These are phyloP conservation scores for Carex kokanica DNA, from an alignment of 176 grass and related monocot species.

Conservation along the genomic window DNA sequence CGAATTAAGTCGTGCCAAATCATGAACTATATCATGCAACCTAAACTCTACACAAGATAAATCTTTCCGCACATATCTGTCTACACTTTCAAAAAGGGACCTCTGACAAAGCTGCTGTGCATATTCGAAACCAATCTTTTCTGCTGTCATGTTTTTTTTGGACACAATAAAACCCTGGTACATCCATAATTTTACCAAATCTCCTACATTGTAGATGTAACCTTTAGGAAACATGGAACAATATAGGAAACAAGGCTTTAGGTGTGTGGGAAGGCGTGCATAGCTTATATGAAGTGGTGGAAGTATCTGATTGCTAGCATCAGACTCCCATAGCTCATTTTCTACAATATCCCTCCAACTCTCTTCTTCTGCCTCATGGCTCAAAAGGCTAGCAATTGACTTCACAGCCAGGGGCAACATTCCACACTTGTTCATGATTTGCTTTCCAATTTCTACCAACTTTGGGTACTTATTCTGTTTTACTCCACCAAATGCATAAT, in stretches of 20 bases:
- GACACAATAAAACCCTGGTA: not conserved
- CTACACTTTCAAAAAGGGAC: no score
- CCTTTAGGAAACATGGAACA: not conserved
- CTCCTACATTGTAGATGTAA: fast-evolving
- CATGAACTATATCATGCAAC: conserved; percentile 35
- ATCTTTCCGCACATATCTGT: no score
- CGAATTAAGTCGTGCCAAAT: conserved; percentile 27
- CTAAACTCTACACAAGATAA: no score
- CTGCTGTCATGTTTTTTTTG: not conserved
- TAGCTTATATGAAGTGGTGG: not conserved
- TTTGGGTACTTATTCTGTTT: no score
- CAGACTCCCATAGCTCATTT: not conserved
- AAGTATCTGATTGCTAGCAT: not conserved
- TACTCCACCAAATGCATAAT: no score
- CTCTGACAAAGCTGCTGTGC: not conserved
- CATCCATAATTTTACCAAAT: not conserved
- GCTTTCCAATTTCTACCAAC: no score
- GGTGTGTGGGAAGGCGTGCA: not conserved
- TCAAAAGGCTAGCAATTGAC: not conserved
- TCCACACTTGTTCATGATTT: no score
- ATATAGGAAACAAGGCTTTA: not conserved
- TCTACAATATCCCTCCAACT: not conserved
- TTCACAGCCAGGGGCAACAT: no score
- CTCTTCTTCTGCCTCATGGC: not conserved
- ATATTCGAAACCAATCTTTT: not conserved